Percentiles rank a stretch among this genome's conserved stretches.
These are phyloP conservation scores for Aspergillus niger DNA, from an alignment of 2,329 filamentous ascomycete species.

Conservation along the genomic window DNA sequence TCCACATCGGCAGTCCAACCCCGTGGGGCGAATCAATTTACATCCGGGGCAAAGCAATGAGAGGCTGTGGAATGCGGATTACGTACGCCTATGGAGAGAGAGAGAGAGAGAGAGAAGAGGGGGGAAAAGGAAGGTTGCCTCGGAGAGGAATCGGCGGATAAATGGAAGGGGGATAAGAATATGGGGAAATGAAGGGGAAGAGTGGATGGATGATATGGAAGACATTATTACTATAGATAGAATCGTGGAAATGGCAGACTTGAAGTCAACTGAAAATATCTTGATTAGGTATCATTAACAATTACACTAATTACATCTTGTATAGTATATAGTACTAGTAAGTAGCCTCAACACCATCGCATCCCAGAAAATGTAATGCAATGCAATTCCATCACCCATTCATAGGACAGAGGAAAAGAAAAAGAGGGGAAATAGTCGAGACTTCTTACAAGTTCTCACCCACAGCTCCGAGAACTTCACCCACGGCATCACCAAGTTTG, in stretches of 20 bases:
- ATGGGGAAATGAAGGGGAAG: not conserved
- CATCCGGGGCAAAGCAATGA: not conserved
- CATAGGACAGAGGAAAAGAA: not conserved
- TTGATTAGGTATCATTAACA: not conserved
- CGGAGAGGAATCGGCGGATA: not conserved
- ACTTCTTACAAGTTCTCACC: slow-evolving; percentile 9
- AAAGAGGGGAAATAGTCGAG: not conserved
- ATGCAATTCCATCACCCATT: no score
- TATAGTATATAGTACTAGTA: not conserved
- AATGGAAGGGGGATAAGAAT: not conserved
- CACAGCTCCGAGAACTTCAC: not conserved
- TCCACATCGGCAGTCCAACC: slow-evolving; percentile 14
- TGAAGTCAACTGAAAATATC: no score
- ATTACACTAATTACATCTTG: not conserved
- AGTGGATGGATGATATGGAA: not conserved
- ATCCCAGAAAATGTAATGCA: no score
- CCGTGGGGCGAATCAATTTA: slow-evolving; percentile 16
- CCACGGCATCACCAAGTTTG: not conserved
- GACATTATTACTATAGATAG: not conserved
- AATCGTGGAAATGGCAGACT: no score
- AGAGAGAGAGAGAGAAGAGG: not conserved
- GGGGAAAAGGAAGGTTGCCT: not conserved
- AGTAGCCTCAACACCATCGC: no score
- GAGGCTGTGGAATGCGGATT: not conserved
- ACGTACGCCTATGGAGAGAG: not conserved